Evolutionary conservation across 257 asterid genomes (phyloP).

Genomic region (Solanum commersonii): DNA sequence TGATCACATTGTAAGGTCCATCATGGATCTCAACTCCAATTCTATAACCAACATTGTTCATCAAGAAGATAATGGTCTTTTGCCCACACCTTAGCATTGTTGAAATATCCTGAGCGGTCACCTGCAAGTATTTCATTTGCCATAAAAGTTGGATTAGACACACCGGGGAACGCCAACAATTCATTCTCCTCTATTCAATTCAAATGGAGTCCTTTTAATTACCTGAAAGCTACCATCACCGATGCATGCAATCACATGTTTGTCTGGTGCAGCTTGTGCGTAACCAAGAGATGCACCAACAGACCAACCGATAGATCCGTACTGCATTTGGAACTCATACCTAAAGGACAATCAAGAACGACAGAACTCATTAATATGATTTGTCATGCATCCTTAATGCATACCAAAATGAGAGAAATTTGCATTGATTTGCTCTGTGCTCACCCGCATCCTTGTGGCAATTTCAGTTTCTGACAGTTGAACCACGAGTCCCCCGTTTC

Average conservation of each 20-base stretch:
- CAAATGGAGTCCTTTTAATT: not conserved
- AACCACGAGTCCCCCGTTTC: conserved; percentile 87
- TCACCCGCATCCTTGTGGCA: conserved; percentile 66
- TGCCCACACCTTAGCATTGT: conserved; percentile 60
- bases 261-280: conserved; percentile 61
- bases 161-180: not conserved
- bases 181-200: not conserved
- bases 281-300: conserved; percentile 1
- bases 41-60: conserved; percentile 76
- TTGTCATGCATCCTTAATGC: not conserved
- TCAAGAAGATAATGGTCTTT: conserved; percentile 48
- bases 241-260: conserved; percentile 65
- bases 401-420: not conserved
- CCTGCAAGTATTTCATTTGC: conserved; percentile 17
- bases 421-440: not conserved
- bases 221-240: conserved; percentile 95
- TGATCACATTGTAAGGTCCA: conserved; percentile 80
- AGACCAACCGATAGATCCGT: conserved; percentile 85
- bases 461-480: conserved; percentile 62
- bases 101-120: conserved; percentile 64
- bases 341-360: conserved; percentile 18
- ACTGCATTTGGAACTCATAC: conserved; percentile 75
- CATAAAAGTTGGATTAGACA: not conserved
- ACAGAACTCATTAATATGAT: not conserved
- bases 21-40: conserved; percentile 82